Evolutionary conservation across 306 rosid species (phyloP), one percentile per base, ranked within the genome.

Genomic region (Fragaria vesca): DNA sequence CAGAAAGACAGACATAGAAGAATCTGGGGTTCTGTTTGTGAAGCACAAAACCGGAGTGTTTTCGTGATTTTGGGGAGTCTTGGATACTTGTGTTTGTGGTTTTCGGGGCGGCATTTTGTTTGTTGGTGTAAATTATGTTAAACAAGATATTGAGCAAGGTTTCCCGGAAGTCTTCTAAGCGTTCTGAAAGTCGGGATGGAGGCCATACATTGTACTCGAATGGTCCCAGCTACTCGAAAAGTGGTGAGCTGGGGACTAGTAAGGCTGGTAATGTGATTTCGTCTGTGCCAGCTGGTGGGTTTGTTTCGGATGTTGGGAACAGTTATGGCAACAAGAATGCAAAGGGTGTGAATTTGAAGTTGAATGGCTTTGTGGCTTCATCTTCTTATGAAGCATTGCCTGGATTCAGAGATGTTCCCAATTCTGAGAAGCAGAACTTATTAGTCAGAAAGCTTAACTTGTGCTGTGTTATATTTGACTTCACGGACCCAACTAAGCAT

Each of bases 381-480:
- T 69, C 85, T 38, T 79, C 94, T 5, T 89, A 88, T 70, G 93
- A 93, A 68, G 86, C 93, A 38, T 87, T 93, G 69, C 92, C 97
- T 9, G 81, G 82, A 34, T 89, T 90, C 60, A 86, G 87, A 69
- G 93, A 89, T 79, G 97, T 89, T 82, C 85, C 89, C 20, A 87
- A 73, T 81, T 82, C 96, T 2, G 96, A 93, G 83, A 93, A 90
- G 85, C 92, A 78, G 51, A 83, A 68, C 61, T 78, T 93, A 87
- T 90, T 93, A 38, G 52, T 93, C 6, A 86, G 81, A 69, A 93
- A 93, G 73, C 84, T 93, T 51, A 87, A 78, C 73, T 58, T 89
- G 84, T 93, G 97, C 66, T 70, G 92, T 75, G 88, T 87, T 72
- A 78, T 89, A 66, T 90, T 90, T 83, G 97, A 93, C 81, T 93